Conservation (phyloP, 257 asterid genomes). For the Agastache rugosa region DNA sequence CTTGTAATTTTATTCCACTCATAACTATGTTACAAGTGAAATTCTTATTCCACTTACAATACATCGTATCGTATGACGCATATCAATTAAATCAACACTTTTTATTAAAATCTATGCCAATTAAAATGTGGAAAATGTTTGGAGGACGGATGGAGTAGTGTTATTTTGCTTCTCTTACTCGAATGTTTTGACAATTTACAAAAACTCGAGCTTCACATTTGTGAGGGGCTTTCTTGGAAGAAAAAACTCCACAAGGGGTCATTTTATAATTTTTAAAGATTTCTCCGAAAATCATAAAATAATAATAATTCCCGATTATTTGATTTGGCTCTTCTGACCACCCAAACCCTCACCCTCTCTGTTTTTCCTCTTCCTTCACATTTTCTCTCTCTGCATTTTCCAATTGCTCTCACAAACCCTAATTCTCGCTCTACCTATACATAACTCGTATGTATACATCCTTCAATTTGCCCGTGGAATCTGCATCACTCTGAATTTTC, state of each 20-base stretch:
- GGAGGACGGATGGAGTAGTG: too few species aligned
- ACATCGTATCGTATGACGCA: too few species aligned
- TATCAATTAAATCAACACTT: too few species aligned
- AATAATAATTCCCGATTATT: slow-evolving; percentile 34
- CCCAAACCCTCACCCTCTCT: slow-evolving; percentile 72
- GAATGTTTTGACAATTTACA: slow-evolving; percentile 16
- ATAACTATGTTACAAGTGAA: too few species aligned
- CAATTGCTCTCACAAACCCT: slow-evolving; percentile 60
- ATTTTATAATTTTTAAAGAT: slow-evolving; percentile 28
- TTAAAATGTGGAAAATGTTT: too few species aligned
- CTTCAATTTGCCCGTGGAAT: slow-evolving; percentile 28
- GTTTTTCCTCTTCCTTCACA: slow-evolving; percentile 38
- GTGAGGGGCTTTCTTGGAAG: slow-evolving; percentile 35
- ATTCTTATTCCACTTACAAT: too few species aligned
- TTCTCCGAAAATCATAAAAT: slow-evolving; percentile 24
- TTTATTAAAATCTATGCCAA: too few species aligned
- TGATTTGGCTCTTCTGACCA: slow-evolving; percentile 69
- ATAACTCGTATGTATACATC: slow-evolving; percentile 27
- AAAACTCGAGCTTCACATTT: slow-evolving; percentile 21
- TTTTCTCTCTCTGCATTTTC: slow-evolving; percentile 40
- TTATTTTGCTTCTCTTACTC: not conserved
- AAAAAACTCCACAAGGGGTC: slow-evolving; percentile 25
- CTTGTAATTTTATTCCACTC: too few species aligned
- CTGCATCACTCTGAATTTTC: slow-evolving; percentile 36
- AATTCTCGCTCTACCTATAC: slow-evolving; percentile 39